Conservation (phyloP, 2,329 filamentous ascomycete genomes). For the Tolypocladium inflatum region DNA sequence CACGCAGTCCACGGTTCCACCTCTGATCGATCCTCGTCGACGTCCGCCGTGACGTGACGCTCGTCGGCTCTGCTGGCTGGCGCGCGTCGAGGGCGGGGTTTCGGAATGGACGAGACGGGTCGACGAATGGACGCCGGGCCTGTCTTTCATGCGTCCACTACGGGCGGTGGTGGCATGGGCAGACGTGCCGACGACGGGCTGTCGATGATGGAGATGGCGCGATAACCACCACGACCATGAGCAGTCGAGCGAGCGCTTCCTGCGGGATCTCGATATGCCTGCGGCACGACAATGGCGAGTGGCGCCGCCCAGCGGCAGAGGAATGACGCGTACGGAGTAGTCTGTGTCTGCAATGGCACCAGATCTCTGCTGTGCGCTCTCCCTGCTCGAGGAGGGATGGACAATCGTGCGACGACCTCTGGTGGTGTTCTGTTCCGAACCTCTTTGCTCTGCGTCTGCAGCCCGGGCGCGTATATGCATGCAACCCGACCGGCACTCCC, state of each 20-base stretch:
- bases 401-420: neutral
- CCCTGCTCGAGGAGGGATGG: neutral
- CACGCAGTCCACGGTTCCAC: neutral
- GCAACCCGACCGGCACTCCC: neutral
- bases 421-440: neutral
- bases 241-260: neutral
- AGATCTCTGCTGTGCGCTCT: neutral
- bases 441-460: neutral
- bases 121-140: constrained; percentile 2
- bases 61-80: neutral
- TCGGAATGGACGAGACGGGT: constrained; percentile 7
- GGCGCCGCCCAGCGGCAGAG: neutral
- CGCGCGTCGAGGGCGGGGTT: constrained; percentile 7
- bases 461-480: neutral
- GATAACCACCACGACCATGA: neutral
- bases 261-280: neutral
- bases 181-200: neutral
- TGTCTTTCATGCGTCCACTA: constrained; percentile 1
- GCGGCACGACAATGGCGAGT: neutral
- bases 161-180: neutral
- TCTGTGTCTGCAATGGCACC: neutral
- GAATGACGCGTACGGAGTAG: no score
- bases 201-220: neutral
- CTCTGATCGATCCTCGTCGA: neutral
- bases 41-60: neutral